Evolutionary conservation across 2,329 filamentous ascomycete genomes (phyloP).

Genomic region (Didymosphaeria variabile): DNA sequence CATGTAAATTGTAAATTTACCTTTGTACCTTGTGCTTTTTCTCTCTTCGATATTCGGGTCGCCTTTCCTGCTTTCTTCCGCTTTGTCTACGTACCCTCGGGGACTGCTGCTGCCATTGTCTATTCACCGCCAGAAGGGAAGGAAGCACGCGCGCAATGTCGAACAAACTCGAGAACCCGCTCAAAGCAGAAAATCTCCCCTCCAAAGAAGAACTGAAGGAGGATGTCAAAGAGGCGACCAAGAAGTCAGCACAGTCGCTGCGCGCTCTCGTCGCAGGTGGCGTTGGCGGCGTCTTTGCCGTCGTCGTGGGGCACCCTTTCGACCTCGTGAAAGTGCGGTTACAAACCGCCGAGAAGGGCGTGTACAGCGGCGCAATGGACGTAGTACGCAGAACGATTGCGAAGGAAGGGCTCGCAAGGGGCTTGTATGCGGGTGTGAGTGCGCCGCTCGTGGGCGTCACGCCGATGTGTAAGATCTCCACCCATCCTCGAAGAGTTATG

Average conservation of each 20-base stretch:
- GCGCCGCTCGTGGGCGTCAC: conserved; percentile 95
- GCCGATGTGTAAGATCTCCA: conserved; percentile 85
- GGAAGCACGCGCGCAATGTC: background rate
- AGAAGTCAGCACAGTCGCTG: conserved; percentile 69
- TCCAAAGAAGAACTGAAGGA: conserved; percentile 59
- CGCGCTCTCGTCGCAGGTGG: conserved; percentile 89
- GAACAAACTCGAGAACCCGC: conserved; percentile 10
- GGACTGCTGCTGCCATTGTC: background rate
- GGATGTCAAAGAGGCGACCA: conserved; percentile 60
- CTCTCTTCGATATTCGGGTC: background rate
- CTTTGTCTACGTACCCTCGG: background rate
- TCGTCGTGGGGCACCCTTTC: conserved; percentile 93
- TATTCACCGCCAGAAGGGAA: background rate
- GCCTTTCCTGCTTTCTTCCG: background rate
- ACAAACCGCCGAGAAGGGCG: conserved; percentile 93
- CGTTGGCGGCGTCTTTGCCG: conserved; percentile 92
- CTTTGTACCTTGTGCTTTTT: background rate
- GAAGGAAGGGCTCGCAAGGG: conserved; percentile 78
- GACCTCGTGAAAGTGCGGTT: conserved; percentile 97
- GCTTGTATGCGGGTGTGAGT: conserved; percentile 95
- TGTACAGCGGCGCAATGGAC: conserved; percentile 90
- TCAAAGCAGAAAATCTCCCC: conserved; percentile 40
- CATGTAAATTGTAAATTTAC: conserved; percentile 10
- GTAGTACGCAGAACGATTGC: conserved; percentile 90
- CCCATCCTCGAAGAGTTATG: conserved; percentile 1